Evolutionary conservation across 257 asterid genomes (phyloP), one percentile per base, ranked within the genome.

Genomic region (Phtheirospermum japonicum): DNA sequence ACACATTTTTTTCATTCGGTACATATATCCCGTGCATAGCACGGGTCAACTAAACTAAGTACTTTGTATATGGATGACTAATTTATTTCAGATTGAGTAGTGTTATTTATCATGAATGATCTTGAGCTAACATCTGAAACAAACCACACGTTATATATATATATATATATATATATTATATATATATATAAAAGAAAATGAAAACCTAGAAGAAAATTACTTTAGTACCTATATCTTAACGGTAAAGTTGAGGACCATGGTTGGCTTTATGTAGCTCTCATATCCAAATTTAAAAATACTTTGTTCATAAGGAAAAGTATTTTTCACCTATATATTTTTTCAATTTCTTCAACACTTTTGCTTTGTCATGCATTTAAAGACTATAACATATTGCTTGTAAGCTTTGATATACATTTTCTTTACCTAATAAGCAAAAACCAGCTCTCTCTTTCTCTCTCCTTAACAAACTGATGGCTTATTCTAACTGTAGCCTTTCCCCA

Each of bases 191-290:
- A n/a, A n/a, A n/a, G n/a, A n/a, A n/a, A n/a, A n/a, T n/a, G n/a
- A n/a, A n/a, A n/a, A n/a, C n/a, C n/a, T n/a, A n/a, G n/a, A n/a
- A n/a, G n/a, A n/a, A n/a, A n/a, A n/a, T n/a, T n/a, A n/a, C n/a
- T n/a, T n/a, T n/a, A n/a, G n/a, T n/a, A n/a, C n/a, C n/a, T n/a
- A n/a, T n/a, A n/a, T n/a, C n/a, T n/a, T n/a, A n/a, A n/a, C 66
- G 61, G 63, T 51, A 69, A 72, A 72, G 81, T 67, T 40, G n/a
- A 20, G 19, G 23, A 12, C 31, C 28, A 36, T 59, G 66, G 76
- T 71, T 76, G 80, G 80, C 62, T 64, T 7, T 64, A 50, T 16
- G 77, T 76, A 68, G 28, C 77, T 72, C 81, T 76, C 73, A 68
- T 26, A 48, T 37, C 6, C 63, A 67, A 9, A 51, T 60, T 13